phyloP scores from a whole-genome alignment of 164 flowering plant genomes.

The Euptelea pleiosperma region DNA sequence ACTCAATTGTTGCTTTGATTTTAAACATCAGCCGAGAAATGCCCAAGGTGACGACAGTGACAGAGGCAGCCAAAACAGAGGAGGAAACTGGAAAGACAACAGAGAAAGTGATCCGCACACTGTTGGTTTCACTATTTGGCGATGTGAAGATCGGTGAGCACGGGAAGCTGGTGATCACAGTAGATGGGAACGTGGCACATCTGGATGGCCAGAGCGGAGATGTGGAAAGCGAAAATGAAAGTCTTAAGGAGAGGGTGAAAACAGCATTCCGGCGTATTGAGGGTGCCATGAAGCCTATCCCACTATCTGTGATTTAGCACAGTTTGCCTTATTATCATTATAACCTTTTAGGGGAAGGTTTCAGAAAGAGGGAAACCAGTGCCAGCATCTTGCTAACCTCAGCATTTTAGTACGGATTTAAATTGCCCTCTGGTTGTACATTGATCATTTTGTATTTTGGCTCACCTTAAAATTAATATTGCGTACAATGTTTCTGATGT shows the following conservation, averaged over 20 bases:
- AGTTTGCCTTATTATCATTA: not conserved
- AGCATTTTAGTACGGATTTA: not conserved
- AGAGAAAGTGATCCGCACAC: slow-evolving; percentile 69
- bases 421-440: not conserved
- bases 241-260: slow-evolving; percentile 71
- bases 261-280: slow-evolving; percentile 63
- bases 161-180: slow-evolving; percentile 68
- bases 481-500: not conserved
- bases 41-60: slow-evolving; percentile 57
- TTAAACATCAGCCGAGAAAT: slow-evolving; percentile 68
- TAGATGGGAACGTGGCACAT: slow-evolving; percentile 71
- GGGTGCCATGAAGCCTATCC: slow-evolving; percentile 81
- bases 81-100: slow-evolving; percentile 70
- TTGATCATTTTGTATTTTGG: not conserved
- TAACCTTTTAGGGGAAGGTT: not conserved
- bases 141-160: slow-evolving; percentile 77
- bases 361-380: not conserved
- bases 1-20: slow-evolving; percentile 79
- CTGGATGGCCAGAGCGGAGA: slow-evolving; percentile 79
- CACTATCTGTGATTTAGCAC: slow-evolving; percentile 39
- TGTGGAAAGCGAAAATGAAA: slow-evolving; percentile 78
- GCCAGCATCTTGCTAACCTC: not conserved
- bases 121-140: slow-evolving; percentile 85
- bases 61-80: slow-evolving; percentile 48
- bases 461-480: not conserved